Base-by-base conservation (phyloP, 768 basidiomycete species). In the Tremella fuciformis region DNA sequence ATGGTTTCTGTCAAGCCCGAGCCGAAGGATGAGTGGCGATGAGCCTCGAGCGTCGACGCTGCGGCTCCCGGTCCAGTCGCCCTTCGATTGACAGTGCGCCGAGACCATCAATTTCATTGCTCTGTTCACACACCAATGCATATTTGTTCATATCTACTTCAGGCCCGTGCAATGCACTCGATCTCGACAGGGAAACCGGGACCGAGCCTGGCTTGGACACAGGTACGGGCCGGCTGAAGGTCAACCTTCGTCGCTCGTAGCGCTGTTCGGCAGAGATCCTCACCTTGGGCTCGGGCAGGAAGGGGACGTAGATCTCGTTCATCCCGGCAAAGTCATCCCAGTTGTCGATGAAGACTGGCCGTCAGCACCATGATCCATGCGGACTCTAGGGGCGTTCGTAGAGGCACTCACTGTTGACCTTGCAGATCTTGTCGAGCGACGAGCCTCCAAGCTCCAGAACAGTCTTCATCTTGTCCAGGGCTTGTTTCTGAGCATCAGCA, bases 391-490 rank as follows among this genome's bases (percentile, higher is more conserved):
- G n/a, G n/a, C n/a, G n/a, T n/a, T n/a, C n/a, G n/a, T n/a, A n/a
- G n/a, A n/a, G n/a, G 22, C 16, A 19, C 18, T 53, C 18, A 39
- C 7, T 6, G 41, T 62, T 62, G 51, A 40, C 44, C 55, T 61
- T 61, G 57, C 61, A 51, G 18, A 70, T 59, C 46, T 64, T 34
- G 16, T 70, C 57, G 24, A 70, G 55, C 41, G 68, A 70, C 2
- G 65, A 67, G 13, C 68, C 68, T 9, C 64, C 40, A n/a, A 70
- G 63, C 53, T 70, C 68, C 29, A 70, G 63, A 8, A 70, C 65
- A 34, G 65, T 60, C 39, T 65, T 60, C 2, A 74, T 55, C 42
- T 69, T 66, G 38, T 44, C 50, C 38, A 58, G 47, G 25, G 49
- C 24, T 34, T 34, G 29, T 34, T 34, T 34, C 29, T 34, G 29